These are phyloP conservation scores for Eucalyptus tenuipes DNA, from an alignment of 345 rosid species.

Conservation along the genomic window DNA sequence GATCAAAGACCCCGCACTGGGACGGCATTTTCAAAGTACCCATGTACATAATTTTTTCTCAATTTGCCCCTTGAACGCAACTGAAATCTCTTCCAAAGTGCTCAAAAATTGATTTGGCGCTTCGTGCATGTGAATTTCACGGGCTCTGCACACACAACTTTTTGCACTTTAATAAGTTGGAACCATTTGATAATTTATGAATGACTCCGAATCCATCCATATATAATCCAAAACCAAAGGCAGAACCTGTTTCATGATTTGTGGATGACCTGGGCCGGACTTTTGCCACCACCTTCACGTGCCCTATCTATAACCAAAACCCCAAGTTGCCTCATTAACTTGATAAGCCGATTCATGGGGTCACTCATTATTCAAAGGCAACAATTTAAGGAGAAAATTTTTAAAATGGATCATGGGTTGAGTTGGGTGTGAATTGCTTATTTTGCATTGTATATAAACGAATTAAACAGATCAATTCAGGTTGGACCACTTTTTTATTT, in stretches of 20 bases:
- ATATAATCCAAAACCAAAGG: not conserved
- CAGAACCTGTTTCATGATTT: not conserved
- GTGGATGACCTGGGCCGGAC: fast-evolving
- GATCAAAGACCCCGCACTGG: not conserved
- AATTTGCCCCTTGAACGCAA: not conserved
- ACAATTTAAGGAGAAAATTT: not conserved
- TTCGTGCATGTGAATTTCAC: not conserved
- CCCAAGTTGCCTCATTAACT: not conserved
- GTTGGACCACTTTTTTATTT: too few relatives aligned
- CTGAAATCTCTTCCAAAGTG: not conserved
- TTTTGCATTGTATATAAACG: not conserved
- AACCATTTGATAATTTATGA: not conserved
- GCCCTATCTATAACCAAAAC: fast-evolving
- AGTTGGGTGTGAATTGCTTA: not conserved
- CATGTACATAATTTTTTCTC: not conserved
- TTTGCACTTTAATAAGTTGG: not conserved
- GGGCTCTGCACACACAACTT: not conserved
- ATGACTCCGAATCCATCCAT: fast-evolving
- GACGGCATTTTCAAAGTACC: not conserved
- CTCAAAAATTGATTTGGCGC: not conserved
- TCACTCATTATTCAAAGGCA: not conserved
- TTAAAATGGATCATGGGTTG: fast-evolving
- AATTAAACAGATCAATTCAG: too few relatives aligned
- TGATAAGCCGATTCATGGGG: not conserved
- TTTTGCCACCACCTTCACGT: not conserved